These are phyloP conservation scores for Hypoxylon sp. DNA, from an alignment of 2,329 filamentous ascomycete genomes.

Conservation along the genomic window DNA sequence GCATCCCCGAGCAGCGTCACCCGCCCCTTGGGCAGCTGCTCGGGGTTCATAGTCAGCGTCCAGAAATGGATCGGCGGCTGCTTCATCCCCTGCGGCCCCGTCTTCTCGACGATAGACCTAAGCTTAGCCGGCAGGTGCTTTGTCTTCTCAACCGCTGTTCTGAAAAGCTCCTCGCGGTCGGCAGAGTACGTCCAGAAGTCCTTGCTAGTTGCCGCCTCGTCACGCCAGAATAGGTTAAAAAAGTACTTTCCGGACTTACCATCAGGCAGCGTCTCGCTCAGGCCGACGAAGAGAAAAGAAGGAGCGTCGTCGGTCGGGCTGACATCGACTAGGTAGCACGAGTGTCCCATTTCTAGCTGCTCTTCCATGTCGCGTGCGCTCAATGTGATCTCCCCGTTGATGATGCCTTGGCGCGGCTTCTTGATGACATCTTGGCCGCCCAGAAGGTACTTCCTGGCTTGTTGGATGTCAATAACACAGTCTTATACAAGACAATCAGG, in stretches of 20 bases:
- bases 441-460: slow-evolving; percentile 51
- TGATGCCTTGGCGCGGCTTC: slow-evolving; percentile 44
- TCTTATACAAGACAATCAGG: slow-evolving; percentile 33
- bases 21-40: slow-evolving; percentile 42
- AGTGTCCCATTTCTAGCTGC: slow-evolving; percentile 51
- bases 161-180: slow-evolving; percentile 66
- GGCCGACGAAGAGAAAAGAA: slow-evolving; percentile 41
- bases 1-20: slow-evolving; percentile 44
- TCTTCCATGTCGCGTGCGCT: slow-evolving; percentile 45
- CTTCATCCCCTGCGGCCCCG: slow-evolving; percentile 31
- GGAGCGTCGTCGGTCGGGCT: slow-evolving; percentile 33
- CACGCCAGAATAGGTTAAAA: slow-evolving; percentile 44
- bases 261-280: slow-evolving; percentile 41
- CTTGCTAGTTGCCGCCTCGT: slow-evolving; percentile 59
- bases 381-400: slow-evolving; percentile 48
- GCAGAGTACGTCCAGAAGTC: slow-evolving; percentile 77
- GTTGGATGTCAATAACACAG: slow-evolving; percentile 15
- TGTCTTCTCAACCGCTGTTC: slow-evolving; percentile 49
- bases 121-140: slow-evolving; percentile 38
- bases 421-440: slow-evolving; percentile 45
- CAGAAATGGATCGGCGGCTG: slow-evolving; percentile 32
- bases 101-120: slow-evolving; percentile 36
- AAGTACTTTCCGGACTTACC: slow-evolving; percentile 42
- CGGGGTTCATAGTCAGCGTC: slow-evolving; percentile 35
- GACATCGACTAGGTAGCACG: slow-evolving; percentile 47